Conservation (phyloP, 2,329 filamentous ascomycete species). For the Clonostachys sp. region DNA sequence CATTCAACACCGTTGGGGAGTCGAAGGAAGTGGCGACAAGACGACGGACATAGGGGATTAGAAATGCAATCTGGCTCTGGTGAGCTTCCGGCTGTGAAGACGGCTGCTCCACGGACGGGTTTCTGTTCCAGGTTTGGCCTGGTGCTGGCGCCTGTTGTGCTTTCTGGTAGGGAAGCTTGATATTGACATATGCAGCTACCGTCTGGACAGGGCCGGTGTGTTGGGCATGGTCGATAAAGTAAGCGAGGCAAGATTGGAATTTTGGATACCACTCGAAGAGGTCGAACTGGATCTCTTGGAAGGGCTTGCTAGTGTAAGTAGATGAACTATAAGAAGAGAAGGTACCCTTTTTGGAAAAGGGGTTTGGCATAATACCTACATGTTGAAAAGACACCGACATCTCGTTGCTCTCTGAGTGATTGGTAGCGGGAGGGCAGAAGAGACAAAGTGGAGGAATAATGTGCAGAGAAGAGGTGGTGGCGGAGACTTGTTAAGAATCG, state of each 20-base stretch:
- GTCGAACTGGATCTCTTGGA: conserved; percentile 56
- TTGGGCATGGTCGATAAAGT: conserved; percentile 89
- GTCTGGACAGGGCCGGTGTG: conserved; percentile 79
- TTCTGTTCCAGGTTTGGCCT: conserved; percentile 2
- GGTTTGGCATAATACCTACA: conserved; percentile 4
- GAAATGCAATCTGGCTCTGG: conserved; percentile 32
- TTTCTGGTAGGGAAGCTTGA: conserved; percentile 82
- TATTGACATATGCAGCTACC: conserved; percentile 87
- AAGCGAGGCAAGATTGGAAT: conserved; percentile 84
- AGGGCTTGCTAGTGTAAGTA: conserved; percentile 24
- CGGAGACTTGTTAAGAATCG: too few relatives aligned
- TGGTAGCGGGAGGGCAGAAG: too few relatives aligned
- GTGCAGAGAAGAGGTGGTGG: too few relatives aligned
- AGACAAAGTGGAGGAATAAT: too few relatives aligned
- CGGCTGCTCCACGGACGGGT: conserved; percentile 6
- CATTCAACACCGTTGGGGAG: conserved; percentile 78
- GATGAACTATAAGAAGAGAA: not conserved
- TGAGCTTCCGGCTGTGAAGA: conserved; percentile 14
- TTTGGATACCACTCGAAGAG: conserved; percentile 91
- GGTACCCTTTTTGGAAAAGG: conserved; percentile 1
- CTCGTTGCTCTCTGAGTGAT: not conserved
- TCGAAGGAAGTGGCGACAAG: conserved; percentile 92
- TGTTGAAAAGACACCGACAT: conserved; percentile 11
- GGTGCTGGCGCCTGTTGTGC: conserved; percentile 30
- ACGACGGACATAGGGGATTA: conserved; percentile 86